Evolutionary conservation across 2,329 filamentous ascomycete species (phyloP).

Genomic region (Fusarium torreyae): DNA sequence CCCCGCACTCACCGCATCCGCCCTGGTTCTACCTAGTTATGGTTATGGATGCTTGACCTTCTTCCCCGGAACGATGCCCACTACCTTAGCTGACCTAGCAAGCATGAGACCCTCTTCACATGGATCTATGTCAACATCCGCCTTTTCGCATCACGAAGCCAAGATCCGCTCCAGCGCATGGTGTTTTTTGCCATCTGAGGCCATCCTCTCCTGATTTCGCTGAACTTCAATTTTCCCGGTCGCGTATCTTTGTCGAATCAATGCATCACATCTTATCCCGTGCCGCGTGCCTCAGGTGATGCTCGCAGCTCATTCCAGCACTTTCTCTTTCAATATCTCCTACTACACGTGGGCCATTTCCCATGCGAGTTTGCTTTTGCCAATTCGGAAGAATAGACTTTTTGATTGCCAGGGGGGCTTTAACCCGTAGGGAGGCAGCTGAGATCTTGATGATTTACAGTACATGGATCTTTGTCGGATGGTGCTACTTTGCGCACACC

Average conservation of each 20-base stretch:
- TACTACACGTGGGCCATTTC: constrained; percentile 25
- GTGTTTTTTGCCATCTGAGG: constrained; percentile 9
- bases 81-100: constrained; percentile 6
- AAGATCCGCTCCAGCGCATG: constrained; percentile 20
- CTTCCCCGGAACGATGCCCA: constrained; percentile 34
- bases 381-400: constrained; percentile 12
- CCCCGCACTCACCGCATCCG: constrained; percentile 50
- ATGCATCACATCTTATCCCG: constrained; percentile 26
- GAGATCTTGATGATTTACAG: constrained; percentile 7
- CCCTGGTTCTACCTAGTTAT: constrained; percentile 28
- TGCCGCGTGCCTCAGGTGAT: constrained; percentile 38
- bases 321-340: constrained; percentile 16
- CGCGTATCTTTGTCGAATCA: constrained; percentile 37
- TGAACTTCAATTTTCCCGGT: constrained; percentile 1
- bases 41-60: constrained; percentile 5
- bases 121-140: constrained; percentile 25
- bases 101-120: constrained; percentile 28
- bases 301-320: constrained; percentile 18
- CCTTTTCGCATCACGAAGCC: constrained; percentile 34
- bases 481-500: constrained; percentile 30
- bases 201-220: constrained; percentile 34
- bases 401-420: background rate
- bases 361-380: constrained; percentile 32
- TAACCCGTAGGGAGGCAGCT: background rate
- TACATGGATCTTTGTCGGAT: constrained; percentile 24